Conservation (phyloP, 345 rosid species). For the Stellera chamaejasme region DNA sequence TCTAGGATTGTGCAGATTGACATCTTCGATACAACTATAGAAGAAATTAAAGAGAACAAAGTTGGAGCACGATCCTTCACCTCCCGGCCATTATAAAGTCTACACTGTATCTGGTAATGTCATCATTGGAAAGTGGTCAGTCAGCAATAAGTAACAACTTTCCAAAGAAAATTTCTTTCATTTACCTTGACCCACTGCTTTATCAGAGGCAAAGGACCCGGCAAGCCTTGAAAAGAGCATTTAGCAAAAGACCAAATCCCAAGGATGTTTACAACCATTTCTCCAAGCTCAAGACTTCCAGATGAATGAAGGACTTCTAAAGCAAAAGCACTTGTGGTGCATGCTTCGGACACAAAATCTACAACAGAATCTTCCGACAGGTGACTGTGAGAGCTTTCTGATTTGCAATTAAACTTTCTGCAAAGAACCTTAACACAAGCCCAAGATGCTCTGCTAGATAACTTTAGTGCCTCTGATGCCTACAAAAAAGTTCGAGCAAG, state of each 20-base stretch:
- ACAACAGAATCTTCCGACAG: slow-evolving; percentile 42
- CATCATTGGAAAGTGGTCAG: slow-evolving; percentile 23
- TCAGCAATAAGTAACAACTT: slow-evolving; percentile 16
- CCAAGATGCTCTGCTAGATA: slow-evolving; percentile 81
- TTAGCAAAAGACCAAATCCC: slow-evolving; percentile 66
- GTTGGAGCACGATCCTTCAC: slow-evolving; percentile 30
- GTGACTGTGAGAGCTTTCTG: slow-evolving; percentile 24
- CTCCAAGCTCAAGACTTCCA: slow-evolving; percentile 31
- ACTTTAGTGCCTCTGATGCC: slow-evolving; percentile 69
- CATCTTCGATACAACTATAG: slow-evolving; percentile 30
- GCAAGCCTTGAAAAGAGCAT: slow-evolving; percentile 32
- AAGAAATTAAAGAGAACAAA: slow-evolving; percentile 46
- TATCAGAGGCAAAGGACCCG: slow-evolving; percentile 63
- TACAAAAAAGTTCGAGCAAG: slow-evolving; percentile 25
- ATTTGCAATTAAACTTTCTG: slow-evolving; percentile 27
- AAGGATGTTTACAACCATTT: slow-evolving; percentile 34
- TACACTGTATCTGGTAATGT: slow-evolving; percentile 48
- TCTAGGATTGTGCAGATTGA: slow-evolving; percentile 51
- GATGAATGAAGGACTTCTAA: slow-evolving; percentile 69
- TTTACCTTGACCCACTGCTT: slow-evolving; percentile 93
- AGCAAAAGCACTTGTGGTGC: slow-evolving; percentile 52
- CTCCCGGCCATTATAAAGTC: slow-evolving; percentile 26
- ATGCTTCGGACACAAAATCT: slow-evolving; percentile 49
- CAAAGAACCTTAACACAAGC: slow-evolving; percentile 38
- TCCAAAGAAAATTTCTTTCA: slow-evolving; percentile 8